Evolutionary conservation across 371 early-diverging fungal species (phyloP).

Genomic region (Rhizopus sp.): DNA sequence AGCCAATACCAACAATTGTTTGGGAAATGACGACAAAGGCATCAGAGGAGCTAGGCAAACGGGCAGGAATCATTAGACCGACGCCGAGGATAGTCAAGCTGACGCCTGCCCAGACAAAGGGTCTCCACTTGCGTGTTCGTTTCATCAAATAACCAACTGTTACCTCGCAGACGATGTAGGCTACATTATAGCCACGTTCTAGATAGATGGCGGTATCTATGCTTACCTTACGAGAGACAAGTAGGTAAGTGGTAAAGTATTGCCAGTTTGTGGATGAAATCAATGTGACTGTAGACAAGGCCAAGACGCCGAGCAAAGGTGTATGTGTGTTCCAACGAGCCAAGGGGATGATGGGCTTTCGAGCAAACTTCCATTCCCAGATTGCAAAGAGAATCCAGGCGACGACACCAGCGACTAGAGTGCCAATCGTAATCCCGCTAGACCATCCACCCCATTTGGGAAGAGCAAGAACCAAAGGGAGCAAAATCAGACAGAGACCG

Average conservation of each 20-base stretch:
- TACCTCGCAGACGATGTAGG: constrained; percentile 35
- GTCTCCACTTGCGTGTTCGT: constrained; percentile 44
- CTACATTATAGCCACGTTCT: constrained; percentile 42
- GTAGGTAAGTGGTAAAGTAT: constrained; percentile 44
- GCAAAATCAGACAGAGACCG: constrained; percentile 40
- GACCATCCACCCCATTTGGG: constrained; percentile 48
- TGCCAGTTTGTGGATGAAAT: constrained; percentile 43
- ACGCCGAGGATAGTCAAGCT: constrained; percentile 53
- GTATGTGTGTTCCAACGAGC: constrained; percentile 45
- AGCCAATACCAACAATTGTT: constrained; percentile 41
- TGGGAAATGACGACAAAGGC: constrained; percentile 42
- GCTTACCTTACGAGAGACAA: constrained; percentile 41
- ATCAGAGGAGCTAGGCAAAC: constrained; percentile 33
- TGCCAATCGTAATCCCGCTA: constrained; percentile 22
- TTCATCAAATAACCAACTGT: constrained; percentile 41
- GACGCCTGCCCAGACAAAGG: constrained; percentile 62
- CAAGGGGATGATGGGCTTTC: constrained; percentile 50
- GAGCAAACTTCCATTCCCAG: constrained; percentile 52
- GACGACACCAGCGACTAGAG: constrained; percentile 25
- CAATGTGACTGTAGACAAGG: constrained; percentile 42
- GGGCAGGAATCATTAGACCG: constrained; percentile 49
- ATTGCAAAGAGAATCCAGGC: constrained; percentile 31
- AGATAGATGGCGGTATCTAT: constrained; percentile 32
- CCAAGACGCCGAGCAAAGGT: constrained; percentile 47
- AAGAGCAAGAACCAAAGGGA: constrained; percentile 47